Percentiles rank a stretch among this genome's conserved stretches.
phyloP scores from a whole-genome alignment of 108 stramenopile species.

The Chaetoceros muelleri region DNA sequence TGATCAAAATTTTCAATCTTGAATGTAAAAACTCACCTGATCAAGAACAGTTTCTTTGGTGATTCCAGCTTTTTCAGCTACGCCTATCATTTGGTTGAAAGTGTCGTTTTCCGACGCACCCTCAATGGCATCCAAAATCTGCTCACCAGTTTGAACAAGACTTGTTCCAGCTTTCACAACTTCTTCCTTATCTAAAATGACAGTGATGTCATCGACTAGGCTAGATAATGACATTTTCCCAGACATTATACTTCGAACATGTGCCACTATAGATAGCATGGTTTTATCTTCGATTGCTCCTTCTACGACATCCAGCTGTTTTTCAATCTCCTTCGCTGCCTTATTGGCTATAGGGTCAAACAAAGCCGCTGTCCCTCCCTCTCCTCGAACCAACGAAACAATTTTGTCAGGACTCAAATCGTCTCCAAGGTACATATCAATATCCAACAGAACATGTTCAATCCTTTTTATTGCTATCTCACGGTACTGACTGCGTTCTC shows the following conservation, averaged over 20 bases:
- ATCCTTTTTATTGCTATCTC: slow-evolving; percentile 64
- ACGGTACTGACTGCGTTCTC: slow-evolving; percentile 46
- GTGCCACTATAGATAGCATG: slow-evolving; percentile 38
- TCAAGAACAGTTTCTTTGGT: slow-evolving; percentile 71
- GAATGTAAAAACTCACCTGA: slow-evolving; percentile 19
- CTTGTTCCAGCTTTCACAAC: slow-evolving; percentile 68
- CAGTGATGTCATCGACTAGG: slow-evolving; percentile 65
- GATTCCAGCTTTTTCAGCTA: slow-evolving; percentile 73
- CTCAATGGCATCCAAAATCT: slow-evolving; percentile 76
- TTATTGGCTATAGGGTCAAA: slow-evolving; percentile 78
- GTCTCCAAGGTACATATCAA: slow-evolving; percentile 60
- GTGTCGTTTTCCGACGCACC: slow-evolving; percentile 59
- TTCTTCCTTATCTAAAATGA: slow-evolving; percentile 67
- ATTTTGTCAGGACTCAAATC: slow-evolving; percentile 64
- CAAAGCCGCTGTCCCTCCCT: slow-evolving; percentile 67
- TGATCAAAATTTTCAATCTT: background rate
- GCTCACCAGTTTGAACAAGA: slow-evolving; percentile 57
- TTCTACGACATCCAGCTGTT: slow-evolving; percentile 70
- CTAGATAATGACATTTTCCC: slow-evolving; percentile 55
- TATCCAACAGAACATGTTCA: slow-evolving; percentile 59
- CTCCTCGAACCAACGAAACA: slow-evolving; percentile 60
- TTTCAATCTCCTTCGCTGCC: slow-evolving; percentile 75
- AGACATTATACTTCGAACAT: slow-evolving; percentile 66
- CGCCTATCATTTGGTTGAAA: slow-evolving; percentile 50
- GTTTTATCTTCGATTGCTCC: slow-evolving; percentile 38